Evolutionary conservation across 345 rosid genomes (phyloP), one percentile per base, ranked within the genome.

Genomic region (Gossypium australe): DNA sequence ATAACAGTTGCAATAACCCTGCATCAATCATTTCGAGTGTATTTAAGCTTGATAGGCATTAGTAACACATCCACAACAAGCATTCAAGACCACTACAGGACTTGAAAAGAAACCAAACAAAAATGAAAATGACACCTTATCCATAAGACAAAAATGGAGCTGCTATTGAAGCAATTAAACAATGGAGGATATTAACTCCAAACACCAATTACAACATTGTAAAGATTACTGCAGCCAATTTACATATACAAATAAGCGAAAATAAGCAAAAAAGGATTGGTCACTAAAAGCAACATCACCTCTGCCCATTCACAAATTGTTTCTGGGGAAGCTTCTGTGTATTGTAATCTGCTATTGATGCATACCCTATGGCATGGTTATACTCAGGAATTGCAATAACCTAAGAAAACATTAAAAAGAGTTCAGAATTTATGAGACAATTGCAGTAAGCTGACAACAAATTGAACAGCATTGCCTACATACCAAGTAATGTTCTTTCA

Each of bases 401-500:
- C 99, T 95, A 96, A 22, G 70, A 67, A 47, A 78, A 74, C 17
- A 69, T 78, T 25, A 78, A 47, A 75, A 62, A 45, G 10, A 67
- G 38, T 53, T 71, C 60, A 75, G 79, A 73, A 77, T 71, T 51
- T 56, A 76, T 76, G 80, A 77, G 79, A 44, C 49, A 20, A 70
- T 81, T 73, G 12, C 27, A 65, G 14, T 64, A 78, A 67, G 60
- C 41, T 24, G 62, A 76, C 61, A 72, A 57, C 75, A 55, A 49
- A 47, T 38, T 13, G 20, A 67, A 48, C 51, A 71, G 52, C 72
- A 63, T 65, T 48, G 17, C 73, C 51, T 3, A 86, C 92, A 84
- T 85, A 79, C 99, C 98, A 95, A 78, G 87, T 95, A 93, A 81
- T 91, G 86, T 83, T 93, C 99, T 82, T 95, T 95, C 82, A 90